Conservation (phyloP, 164 flowering plant species). For the Vitis rupestris region DNA sequence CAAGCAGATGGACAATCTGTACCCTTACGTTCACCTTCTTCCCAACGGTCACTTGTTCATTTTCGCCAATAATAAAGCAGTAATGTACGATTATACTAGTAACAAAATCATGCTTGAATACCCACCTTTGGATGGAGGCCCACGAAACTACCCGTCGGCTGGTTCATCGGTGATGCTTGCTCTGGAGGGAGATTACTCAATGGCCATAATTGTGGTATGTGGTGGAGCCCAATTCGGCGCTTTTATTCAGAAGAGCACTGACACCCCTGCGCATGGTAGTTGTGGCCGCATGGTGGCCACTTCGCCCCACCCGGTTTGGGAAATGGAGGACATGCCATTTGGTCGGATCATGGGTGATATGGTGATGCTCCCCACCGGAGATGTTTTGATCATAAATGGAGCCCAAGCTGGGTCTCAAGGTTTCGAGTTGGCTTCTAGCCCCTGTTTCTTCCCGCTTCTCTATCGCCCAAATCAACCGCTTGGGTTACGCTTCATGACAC, state of each 20-base stretch:
- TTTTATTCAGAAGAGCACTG: slow-evolving; percentile 43
- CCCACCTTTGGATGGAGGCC: slow-evolving; percentile 72
- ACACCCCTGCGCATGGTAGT: slow-evolving; percentile 69
- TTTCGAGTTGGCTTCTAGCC: slow-evolving; percentile 69
- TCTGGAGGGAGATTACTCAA: slow-evolving; percentile 44
- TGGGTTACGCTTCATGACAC: slow-evolving; percentile 79
- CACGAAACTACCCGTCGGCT: slow-evolving; percentile 83
- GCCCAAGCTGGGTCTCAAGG: slow-evolving; percentile 84
- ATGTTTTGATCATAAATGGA: slow-evolving; percentile 75
- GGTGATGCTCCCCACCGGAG: slow-evolving; percentile 88
- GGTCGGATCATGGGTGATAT: slow-evolving; percentile 92
- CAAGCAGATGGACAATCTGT: slow-evolving; percentile 74
- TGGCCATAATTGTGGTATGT: slow-evolving; percentile 73
- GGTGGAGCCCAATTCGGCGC: slow-evolving; percentile 87
- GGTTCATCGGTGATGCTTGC: slow-evolving; percentile 88
- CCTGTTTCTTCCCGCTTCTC: slow-evolving; percentile 71
- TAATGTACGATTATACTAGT: slow-evolving; percentile 42
- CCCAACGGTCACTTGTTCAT: slow-evolving; percentile 78
- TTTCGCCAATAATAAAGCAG: slow-evolving; percentile 72
- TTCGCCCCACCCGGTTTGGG: slow-evolving; percentile 57
- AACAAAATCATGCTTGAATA: slow-evolving; percentile 36
- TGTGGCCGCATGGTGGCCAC: slow-evolving; percentile 85
- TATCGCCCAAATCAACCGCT: slow-evolving; percentile 66
- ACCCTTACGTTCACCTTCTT: slow-evolving; percentile 82
- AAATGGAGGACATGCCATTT: slow-evolving; percentile 83